phyloP scores from a whole-genome alignment of 1,284 basidiomycete species.

The Bjerkandera adusta region DNA sequence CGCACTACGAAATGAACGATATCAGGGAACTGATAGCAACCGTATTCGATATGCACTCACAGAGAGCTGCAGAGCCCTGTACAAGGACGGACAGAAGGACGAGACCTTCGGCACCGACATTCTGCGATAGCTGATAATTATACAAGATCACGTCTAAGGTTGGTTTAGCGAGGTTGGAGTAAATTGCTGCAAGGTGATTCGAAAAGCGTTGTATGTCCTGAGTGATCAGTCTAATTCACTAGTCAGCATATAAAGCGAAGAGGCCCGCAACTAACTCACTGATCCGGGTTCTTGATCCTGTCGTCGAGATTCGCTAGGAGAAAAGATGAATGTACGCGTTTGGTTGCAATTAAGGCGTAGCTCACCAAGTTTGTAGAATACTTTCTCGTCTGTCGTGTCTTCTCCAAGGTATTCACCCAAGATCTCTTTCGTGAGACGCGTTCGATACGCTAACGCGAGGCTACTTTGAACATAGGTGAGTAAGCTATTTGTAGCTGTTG shows the following conservation, averaged over 20 bases:
- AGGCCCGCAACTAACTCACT: constrained; percentile 48
- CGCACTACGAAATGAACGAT: constrained; percentile 52
- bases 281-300: constrained; percentile 95
- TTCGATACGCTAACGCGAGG: constrained; percentile 89
- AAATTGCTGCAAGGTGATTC: constrained; percentile 89
- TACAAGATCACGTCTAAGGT: constrained; percentile 92
- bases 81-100: constrained; percentile 84
- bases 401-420: constrained; percentile 85
- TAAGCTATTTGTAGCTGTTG: constrained; percentile 97
- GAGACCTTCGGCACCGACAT: constrained; percentile 93
- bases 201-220: constrained; percentile 96
- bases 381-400: constrained; percentile 65
- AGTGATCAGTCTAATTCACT: constrained; percentile 75
- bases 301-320: constrained; percentile 83
- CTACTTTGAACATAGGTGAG: constrained; percentile 93
- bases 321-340: background rate
- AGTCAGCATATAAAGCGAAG: constrained; percentile 7
- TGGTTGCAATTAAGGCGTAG: constrained; percentile 2
- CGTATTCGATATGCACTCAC: constrained; percentile 53
- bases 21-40: constrained; percentile 1
- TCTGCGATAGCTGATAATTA: constrained; percentile 93
- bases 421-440: constrained; percentile 82
- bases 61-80: constrained; percentile 74
- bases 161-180: constrained; percentile 93
- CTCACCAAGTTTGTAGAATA: constrained; percentile 91